Percentiles rank a stretch among this genome's conserved stretches.
Conservation (phyloP, 257 asterid species). For the Linderniella brevidens region DNA sequence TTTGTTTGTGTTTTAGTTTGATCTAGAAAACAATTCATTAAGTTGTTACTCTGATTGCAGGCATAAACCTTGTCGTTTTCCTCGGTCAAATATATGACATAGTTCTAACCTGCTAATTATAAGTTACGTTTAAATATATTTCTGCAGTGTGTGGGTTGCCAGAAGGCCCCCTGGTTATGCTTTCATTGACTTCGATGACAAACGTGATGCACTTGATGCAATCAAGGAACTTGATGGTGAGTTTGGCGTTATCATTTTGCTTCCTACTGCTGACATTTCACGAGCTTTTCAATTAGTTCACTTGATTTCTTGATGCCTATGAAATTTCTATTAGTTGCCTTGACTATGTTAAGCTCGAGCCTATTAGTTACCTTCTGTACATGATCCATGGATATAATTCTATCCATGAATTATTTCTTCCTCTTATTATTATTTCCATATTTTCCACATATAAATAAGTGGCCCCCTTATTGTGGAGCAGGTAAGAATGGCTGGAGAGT, state of each 20-base stretch:
- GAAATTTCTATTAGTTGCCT: no score
- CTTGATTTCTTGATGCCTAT: no score
- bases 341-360: no score
- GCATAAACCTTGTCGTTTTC: no score
- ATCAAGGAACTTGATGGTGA: conserved; percentile 4
- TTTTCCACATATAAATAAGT: no score
- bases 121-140: neutral
- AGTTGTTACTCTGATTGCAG: no score
- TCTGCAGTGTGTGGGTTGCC: conserved; percentile 9
- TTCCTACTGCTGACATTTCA: no score
- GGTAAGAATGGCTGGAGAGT: conserved; percentile 7
- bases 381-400: no score
- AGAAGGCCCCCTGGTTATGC: conserved; percentile 8
- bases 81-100: neutral
- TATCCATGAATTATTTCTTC: no score
- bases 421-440: neutral
- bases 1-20: neutral
- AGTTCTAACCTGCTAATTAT: neutral
- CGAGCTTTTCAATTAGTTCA: no score
- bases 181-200: conserved; percentile 4
- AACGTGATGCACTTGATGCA: conserved; percentile 5
- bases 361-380: no score
- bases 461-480: neutral
- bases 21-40: no score
- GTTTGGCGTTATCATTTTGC: neutral